Conservation (phyloP, 441 rosid genomes). For the Populus trichocarpa region DNA sequence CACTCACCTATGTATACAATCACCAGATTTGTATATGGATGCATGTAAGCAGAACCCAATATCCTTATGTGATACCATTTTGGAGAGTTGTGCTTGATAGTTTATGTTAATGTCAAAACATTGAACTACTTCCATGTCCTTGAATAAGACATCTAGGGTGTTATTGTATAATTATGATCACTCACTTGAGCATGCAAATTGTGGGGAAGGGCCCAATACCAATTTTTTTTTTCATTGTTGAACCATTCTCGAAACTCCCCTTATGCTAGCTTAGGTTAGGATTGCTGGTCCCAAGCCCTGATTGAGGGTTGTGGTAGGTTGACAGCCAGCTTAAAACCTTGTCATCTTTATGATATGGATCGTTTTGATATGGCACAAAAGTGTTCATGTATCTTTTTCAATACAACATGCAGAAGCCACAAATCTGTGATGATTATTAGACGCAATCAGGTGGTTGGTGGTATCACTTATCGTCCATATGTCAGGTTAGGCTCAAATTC, state of each 20-base stretch:
- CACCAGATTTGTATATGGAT: not conserved
- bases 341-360: not conserved
- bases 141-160: not conserved
- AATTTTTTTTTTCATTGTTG: not conserved
- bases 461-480: constrained; percentile 98
- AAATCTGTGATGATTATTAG: constrained; percentile 98
- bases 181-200: not conserved
- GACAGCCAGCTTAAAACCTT: not conserved
- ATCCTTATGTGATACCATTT: not conserved
- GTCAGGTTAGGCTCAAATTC: constrained; percentile 48
- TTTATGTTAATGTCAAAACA: not conserved
- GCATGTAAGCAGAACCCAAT: not conserved
- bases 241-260: not conserved
- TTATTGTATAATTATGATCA: not conserved
- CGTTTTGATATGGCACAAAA: not conserved
- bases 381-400: constrained; percentile 9
- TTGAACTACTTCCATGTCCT: not conserved
- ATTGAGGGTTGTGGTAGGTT: not conserved
- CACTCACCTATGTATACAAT: not conserved
- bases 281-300: not conserved
- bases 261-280: constrained; percentile 2
- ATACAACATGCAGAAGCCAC: constrained; percentile 63
- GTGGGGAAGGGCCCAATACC: not conserved
- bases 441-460: constrained; percentile 84
- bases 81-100: not conserved